These are phyloP conservation scores for Penicillium verhagenii DNA, from an alignment of 495 filamentous ascomycete species.

Conservation along the genomic window DNA sequence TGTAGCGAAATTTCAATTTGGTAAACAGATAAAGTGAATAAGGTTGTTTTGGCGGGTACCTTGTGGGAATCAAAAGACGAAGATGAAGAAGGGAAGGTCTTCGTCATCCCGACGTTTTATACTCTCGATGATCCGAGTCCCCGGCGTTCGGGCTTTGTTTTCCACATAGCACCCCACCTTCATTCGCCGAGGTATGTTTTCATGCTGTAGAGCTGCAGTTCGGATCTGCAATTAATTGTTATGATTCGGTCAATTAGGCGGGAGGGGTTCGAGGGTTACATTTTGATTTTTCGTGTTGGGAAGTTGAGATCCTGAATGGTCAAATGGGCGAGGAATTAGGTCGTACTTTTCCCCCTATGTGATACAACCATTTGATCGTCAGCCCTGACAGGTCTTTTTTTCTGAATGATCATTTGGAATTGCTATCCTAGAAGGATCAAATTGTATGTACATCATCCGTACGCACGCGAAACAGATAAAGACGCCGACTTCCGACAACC, in stretches of 20 bases:
- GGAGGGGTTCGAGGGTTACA: background rate
- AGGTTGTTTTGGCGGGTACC: constrained; percentile 12
- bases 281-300: background rate
- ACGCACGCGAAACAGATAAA: background rate
- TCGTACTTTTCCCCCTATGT: too few relatives aligned
- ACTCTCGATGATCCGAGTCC: background rate
- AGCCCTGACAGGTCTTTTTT: too few relatives aligned
- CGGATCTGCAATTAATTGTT: background rate
- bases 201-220: background rate
- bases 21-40: background rate
- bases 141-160: background rate
- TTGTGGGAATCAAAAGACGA: constrained; percentile 22
- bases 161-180: background rate
- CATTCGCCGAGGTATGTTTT: background rate
- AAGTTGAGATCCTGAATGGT: background rate
- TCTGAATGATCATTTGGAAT: constrained; percentile 1
- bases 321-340: background rate
- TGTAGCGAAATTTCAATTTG: background rate
- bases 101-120: background rate
- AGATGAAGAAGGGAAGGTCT: background rate
- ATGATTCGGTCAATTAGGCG: background rate
- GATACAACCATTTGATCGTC: too few relatives aligned
- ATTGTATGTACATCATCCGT: constrained; percentile 23
- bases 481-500: background rate
- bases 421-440: constrained; percentile 18